These are phyloP conservation scores for Tetradesmus obliquus DNA, from an alignment of 139 green algal species.

Conservation along the genomic window DNA sequence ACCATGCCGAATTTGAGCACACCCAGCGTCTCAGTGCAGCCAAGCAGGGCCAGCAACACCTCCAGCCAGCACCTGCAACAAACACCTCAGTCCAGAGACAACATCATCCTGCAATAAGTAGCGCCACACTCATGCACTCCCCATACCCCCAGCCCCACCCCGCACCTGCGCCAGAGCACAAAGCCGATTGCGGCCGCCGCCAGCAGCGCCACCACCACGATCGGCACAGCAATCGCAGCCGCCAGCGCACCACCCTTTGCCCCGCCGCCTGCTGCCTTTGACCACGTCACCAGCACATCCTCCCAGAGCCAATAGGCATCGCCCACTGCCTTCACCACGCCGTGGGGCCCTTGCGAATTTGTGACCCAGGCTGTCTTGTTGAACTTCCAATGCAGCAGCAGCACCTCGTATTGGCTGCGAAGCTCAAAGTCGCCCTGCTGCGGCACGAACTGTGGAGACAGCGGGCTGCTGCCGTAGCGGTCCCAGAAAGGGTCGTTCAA, in stretches of 20 bases:
- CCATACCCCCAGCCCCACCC: neutral
- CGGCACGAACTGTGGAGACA: slow-evolving; percentile 9
- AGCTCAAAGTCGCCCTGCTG: neutral
- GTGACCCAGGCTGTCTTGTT: slow-evolving; percentile 43
- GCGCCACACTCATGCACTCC: neutral
- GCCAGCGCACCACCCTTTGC: neutral
- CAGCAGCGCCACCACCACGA: slow-evolving; percentile 9
- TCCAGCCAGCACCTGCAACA: too few species aligned
- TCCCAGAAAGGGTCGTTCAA: slow-evolving; percentile 46
- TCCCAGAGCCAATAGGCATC: slow-evolving; percentile 19
- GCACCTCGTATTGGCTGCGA: neutral
- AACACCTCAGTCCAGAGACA: too few species aligned
- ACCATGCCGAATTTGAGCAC: too few species aligned
- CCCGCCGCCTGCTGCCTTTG: neutral
- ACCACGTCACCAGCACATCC: slow-evolving; percentile 21
- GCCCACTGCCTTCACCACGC: neutral
- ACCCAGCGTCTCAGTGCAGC: too few species aligned
- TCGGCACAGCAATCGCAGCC: slow-evolving; percentile 15
- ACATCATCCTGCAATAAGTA: neutral
- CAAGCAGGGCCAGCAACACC: too few species aligned
- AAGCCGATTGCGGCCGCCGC: neutral
- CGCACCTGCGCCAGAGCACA: slow-evolving; percentile 9
- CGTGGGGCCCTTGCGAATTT: neutral
- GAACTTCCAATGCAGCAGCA: slow-evolving; percentile 37
- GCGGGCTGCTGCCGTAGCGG: neutral